Evolutionary conservation across 2,329 filamentous ascomycete species (phyloP), one percentile per base, ranked within the genome.

Genomic region (Lachnellula occidentalis): DNA sequence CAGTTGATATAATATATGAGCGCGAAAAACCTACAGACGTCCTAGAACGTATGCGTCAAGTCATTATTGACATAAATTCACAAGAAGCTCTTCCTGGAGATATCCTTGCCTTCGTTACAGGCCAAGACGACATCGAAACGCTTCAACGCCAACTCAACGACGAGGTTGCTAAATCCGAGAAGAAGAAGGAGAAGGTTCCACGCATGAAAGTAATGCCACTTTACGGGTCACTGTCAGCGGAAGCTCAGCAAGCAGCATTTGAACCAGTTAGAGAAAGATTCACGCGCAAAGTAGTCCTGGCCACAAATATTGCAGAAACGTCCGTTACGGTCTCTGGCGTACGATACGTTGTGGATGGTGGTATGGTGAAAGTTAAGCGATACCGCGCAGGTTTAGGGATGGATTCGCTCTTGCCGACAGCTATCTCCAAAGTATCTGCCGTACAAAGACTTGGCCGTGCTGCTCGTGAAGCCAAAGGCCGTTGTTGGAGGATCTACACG

Each of bases 301-400:
- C 92, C 0, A 99, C 94, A 14, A 99, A 99, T 66, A 97, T 99
- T 64, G 94, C 94, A n/a, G 94, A 99, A 70, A 97, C 94, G 0
- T 97, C 94, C 1, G 88, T 99, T 56, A 99, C 94, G 0, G 92
- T 99, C 0, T 88, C 92, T 0, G 94, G 94, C 2, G 91, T 99
- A 6, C 83, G 90, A 4, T 94, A 88, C 63, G 92, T 99, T 9
- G 80, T 99, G 19, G 94, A 99, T 67, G 88, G 88, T 53, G 94
- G 94, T 45, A 96, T 96, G 66, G 89, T 88, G 8, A 99, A 99
- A 69, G 81, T 95, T 60, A 96, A 96, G 72, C 88, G 95, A 61
- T 99, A 91, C 69, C 86, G 92, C 14, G 82, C 87, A 15, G 81
- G 86, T 0, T 78, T 97, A 0, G 92, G 91, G 5, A 85, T 99